These are phyloP conservation scores for Nidularia sp. DNA, from an alignment of 768 basidiomycete genomes.

Conservation along the genomic window DNA sequence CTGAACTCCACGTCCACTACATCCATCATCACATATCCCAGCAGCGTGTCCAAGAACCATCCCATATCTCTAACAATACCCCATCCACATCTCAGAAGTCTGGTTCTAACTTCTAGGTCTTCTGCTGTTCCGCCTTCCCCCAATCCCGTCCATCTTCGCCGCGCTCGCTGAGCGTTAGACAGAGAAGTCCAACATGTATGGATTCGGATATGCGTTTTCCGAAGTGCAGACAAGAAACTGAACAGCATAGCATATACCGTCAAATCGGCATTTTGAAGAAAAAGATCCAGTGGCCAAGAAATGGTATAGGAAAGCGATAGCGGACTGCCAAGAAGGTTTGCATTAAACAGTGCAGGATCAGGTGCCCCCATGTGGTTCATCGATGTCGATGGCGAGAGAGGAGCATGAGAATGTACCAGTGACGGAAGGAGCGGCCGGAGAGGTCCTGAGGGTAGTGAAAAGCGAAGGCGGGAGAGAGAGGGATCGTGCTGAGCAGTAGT, in stretches of 20 bases:
- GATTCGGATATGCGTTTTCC: conserved; percentile 79
- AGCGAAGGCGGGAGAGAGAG: conserved; percentile 67
- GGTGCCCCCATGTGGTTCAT: conserved; percentile 16
- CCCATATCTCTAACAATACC: conserved; percentile 84
- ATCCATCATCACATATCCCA: conserved; percentile 87
- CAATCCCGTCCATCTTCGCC: conserved; percentile 82
- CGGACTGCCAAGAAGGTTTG: conserved; percentile 77
- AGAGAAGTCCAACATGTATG: conserved; percentile 82
- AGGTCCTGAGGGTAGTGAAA: conserved; percentile 78
- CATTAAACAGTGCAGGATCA: conserved; percentile 57
- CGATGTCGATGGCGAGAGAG: conserved; percentile 32
- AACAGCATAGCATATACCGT: conserved; percentile 74
- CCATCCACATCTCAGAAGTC: conserved; percentile 78
- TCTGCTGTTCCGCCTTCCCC: conserved; percentile 81
- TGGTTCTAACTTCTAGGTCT: conserved; percentile 60
- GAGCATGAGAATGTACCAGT: conserved; percentile 35
- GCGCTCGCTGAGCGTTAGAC: conserved; percentile 80
- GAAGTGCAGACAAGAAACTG: conserved; percentile 77
- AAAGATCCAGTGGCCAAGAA: conserved; percentile 87
- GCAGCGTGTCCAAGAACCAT: conserved; percentile 84
- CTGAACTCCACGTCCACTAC: conserved; percentile 84
- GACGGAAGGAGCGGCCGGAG: conserved; percentile 78
- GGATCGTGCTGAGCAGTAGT: conserved; percentile 86
- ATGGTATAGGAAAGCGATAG: conserved; percentile 67
- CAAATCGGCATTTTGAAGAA: conserved; percentile 74